phyloP scores from a whole-genome alignment of 768 basidiomycete genomes.

The Pulveroboletus ravenelii region DNA sequence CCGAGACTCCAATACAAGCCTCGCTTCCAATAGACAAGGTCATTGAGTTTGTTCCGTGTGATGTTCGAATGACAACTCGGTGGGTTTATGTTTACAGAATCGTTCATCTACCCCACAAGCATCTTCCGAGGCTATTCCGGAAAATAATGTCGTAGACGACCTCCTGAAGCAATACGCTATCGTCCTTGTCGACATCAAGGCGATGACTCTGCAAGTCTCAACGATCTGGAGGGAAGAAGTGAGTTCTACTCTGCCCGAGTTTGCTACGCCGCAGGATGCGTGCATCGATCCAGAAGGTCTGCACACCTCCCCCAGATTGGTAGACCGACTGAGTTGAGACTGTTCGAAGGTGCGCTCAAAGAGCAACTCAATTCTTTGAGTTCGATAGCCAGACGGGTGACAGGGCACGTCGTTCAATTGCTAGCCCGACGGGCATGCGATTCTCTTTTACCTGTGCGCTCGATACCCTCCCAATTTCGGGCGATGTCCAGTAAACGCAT shows the following conservation, averaged over 20 bases:
- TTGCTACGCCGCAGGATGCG: constrained; percentile 29
- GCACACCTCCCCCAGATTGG: constrained; percentile 4
- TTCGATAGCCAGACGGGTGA: constrained; percentile 51
- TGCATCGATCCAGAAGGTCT: constrained; percentile 48
- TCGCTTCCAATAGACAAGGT: constrained; percentile 35
- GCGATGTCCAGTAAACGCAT: constrained; percentile 72
- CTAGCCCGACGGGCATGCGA: constrained; percentile 82
- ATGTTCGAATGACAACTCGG: background rate
- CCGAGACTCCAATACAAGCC: constrained; percentile 37
- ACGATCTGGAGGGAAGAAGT: constrained; percentile 70
- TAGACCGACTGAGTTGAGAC: background rate
- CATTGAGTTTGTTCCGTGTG: constrained; percentile 14
- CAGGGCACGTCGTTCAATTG: constrained; percentile 62
- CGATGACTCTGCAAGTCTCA: constrained; percentile 47
- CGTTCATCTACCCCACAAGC: constrained; percentile 53
- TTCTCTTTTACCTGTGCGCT: constrained; percentile 75
- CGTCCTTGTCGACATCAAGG: constrained; percentile 63
- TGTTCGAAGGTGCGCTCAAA: constrained; percentile 47
- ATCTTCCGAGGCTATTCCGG: constrained; percentile 45
- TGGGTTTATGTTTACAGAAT: constrained; percentile 25
- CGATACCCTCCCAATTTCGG: constrained; percentile 87
- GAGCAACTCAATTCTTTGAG: constrained; percentile 47
- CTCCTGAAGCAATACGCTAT: constrained; percentile 61
- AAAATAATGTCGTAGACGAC: constrained; percentile 60
- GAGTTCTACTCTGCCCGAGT: constrained; percentile 52